Percentiles rank a stretch among this genome's conserved stretches.
These are phyloP conservation scores for Dipteronia dyeriana DNA, from an alignment of 345 rosid genomes.

Conservation along the genomic window DNA sequence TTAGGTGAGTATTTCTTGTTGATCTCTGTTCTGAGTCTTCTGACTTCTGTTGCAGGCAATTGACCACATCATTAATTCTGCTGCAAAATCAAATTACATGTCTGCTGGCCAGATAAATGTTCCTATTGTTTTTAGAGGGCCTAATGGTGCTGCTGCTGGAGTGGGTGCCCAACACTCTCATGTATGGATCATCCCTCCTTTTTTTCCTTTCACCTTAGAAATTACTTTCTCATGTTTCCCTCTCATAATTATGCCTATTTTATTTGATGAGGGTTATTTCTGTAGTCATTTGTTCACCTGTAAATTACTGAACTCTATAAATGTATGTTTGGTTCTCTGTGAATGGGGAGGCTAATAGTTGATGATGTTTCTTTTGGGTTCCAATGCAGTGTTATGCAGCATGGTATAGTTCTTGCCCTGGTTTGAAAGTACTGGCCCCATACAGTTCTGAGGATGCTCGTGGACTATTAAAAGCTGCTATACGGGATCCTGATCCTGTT, in stretches of 20 bases:
- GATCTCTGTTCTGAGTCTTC: constrained; percentile 21
- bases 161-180: constrained; percentile 99
- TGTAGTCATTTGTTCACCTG: not conserved
- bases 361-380: constrained; percentile 9
- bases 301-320: not conserved
- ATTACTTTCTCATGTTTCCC: not conserved
- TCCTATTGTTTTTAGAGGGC: constrained; percentile 92
- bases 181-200: constrained; percentile 34
- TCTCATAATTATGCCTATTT: not conserved
- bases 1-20: constrained; percentile 3
- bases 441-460: constrained; percentile 93
- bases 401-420: constrained; percentile 89
- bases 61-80: constrained; percentile 89
- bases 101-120: constrained; percentile 83
- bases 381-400: constrained; percentile 83
- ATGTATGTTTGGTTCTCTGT: not conserved
- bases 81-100: constrained; percentile 86
- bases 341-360: not conserved
- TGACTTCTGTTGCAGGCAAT: constrained; percentile 61
- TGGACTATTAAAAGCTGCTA: constrained; percentile 91
- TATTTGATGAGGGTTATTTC: not conserved
- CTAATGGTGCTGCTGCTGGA: constrained; percentile 99
- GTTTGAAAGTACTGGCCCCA: constrained; percentile 81
- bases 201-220: not conserved
- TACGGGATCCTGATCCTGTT: constrained; percentile 96